Conservation (phyloP, 441 rosid species). For the Jatropha podagrica region DNA sequence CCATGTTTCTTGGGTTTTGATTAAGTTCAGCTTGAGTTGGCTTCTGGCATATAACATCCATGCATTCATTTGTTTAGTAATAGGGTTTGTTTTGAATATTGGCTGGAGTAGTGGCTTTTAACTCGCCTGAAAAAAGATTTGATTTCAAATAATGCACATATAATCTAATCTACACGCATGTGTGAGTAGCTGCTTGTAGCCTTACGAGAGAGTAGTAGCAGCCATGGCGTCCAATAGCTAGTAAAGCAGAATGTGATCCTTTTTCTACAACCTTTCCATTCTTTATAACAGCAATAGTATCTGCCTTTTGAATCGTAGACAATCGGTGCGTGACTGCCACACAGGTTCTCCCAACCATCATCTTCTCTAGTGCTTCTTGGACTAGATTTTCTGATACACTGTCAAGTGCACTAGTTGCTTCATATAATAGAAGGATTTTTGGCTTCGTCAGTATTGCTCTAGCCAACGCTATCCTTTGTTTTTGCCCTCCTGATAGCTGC, state of each 20-base stretch:
- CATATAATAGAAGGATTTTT: constrained; percentile 36
- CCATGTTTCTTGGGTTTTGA: too few relatives aligned
- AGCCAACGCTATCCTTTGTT: constrained; percentile 48
- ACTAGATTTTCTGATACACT: constrained; percentile 47
- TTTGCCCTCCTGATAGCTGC: constrained; percentile 55
- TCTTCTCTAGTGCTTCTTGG: constrained; percentile 48
- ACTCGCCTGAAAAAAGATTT: too few relatives aligned
- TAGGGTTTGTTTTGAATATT: too few relatives aligned
- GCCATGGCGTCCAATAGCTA: constrained; percentile 35
- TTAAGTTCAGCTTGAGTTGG: too few relatives aligned
- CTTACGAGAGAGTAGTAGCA: constrained; percentile 44
- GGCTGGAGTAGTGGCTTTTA: too few relatives aligned
- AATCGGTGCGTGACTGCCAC: constrained; percentile 47
- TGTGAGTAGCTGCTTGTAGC: constrained; percentile 24
- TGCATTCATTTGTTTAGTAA: too few relatives aligned
- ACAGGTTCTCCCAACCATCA: constrained; percentile 47
- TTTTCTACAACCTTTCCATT: constrained; percentile 47
- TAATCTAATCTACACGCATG: too few relatives aligned
- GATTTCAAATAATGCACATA: too few relatives aligned
- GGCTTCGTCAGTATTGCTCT: constrained; percentile 45
- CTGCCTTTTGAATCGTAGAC: constrained; percentile 44
- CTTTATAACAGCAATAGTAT: constrained; percentile 40
- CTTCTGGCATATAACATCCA: too few relatives aligned
- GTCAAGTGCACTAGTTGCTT: constrained; percentile 50
- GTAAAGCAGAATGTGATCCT: constrained; percentile 45